A percentile compares a stretch with the other conserved stretches of the same genome.
Evolutionary conservation across 306 rosid species (phyloP).

Genomic region (Begonia masoniana): DNA sequence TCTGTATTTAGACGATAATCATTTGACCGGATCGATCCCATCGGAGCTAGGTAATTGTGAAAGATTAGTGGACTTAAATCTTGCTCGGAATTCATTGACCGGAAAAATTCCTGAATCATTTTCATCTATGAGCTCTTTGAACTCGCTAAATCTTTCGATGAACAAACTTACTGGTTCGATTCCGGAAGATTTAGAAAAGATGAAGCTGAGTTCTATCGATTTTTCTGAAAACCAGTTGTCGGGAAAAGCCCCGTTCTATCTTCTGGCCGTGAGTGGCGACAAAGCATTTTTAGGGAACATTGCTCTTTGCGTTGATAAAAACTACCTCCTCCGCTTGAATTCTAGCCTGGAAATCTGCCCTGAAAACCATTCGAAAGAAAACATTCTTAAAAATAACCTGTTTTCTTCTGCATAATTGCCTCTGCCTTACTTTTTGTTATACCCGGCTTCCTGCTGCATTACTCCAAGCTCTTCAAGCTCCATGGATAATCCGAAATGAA

Average conservation of each 20-base stretch:
- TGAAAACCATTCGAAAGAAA: slow-evolving; percentile 16
- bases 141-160: slow-evolving; percentile 62
- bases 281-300: slow-evolving; percentile 57
- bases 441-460: slow-evolving; percentile 34
- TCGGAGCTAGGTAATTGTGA: slow-evolving; percentile 49
- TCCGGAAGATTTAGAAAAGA: slow-evolving; percentile 45
- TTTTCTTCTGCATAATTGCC: slow-evolving; percentile 32
- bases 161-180: slow-evolving; percentile 58
- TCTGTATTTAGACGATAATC: slow-evolving; percentile 62
- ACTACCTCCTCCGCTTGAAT: slow-evolving; percentile 15
- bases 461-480: slow-evolving; percentile 31
- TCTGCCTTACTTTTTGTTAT: slow-evolving; percentile 31
- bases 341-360: slow-evolving; percentile 42
- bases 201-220: slow-evolving; percentile 76
- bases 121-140: slow-evolving; percentile 61
- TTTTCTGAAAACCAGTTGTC: slow-evolving; percentile 60
- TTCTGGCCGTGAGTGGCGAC: slow-evolving; percentile 60
- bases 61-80: slow-evolving; percentile 67
- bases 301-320: slow-evolving; percentile 56
- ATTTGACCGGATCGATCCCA: slow-evolving; percentile 56
- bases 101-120: slow-evolving; percentile 54
- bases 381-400: slow-evolving; percentile 25
- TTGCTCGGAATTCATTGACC: slow-evolving; percentile 58
- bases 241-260: slow-evolving; percentile 57
- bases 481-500: no score